These are phyloP conservation scores for Curvularia eragrostidis DNA, from an alignment of 2,329 filamentous ascomycete species.

Conservation along the genomic window DNA sequence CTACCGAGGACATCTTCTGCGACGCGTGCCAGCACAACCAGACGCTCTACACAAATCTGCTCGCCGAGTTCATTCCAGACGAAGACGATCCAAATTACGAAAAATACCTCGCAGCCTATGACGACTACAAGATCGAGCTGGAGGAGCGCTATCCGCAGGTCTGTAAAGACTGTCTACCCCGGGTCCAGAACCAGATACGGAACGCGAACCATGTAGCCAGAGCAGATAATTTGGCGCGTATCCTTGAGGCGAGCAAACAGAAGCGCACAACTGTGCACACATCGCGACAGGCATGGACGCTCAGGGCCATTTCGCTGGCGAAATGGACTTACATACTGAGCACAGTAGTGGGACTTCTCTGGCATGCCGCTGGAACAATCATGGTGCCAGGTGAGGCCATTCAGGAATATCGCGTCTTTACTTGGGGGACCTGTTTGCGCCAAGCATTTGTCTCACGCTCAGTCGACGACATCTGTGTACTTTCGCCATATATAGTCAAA, in stretches of 20 bases:
- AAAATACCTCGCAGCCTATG: constrained; percentile 71
- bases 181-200: constrained; percentile 72
- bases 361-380: constrained; percentile 43
- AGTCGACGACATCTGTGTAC: constrained; percentile 39
- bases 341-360: constrained; percentile 42
- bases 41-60: constrained; percentile 73
- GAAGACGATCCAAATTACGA: constrained; percentile 71
- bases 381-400: constrained; percentile 22
- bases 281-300: constrained; percentile 54
- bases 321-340: constrained; percentile 51
- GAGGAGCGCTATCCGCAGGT: constrained; percentile 89
- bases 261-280: constrained; percentile 29
- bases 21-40: constrained; percentile 87
- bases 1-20: constrained; percentile 66
- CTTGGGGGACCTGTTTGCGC: constrained; percentile 29
- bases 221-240: constrained; percentile 77
- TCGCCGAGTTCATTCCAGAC: constrained; percentile 80
- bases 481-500: constrained; percentile 25
- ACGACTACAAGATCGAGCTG: constrained; percentile 72
- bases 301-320: constrained; percentile 55
- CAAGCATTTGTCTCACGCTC: constrained; percentile 28
- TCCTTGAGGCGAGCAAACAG: constrained; percentile 67
- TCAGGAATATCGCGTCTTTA: constrained; percentile 12
- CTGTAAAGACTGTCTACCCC: constrained; percentile 79
- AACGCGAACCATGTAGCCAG: constrained; percentile 80